Base-by-base conservation (phyloP, 202 grass and related monocot species). In the Brachypodium distachyon region DNA sequence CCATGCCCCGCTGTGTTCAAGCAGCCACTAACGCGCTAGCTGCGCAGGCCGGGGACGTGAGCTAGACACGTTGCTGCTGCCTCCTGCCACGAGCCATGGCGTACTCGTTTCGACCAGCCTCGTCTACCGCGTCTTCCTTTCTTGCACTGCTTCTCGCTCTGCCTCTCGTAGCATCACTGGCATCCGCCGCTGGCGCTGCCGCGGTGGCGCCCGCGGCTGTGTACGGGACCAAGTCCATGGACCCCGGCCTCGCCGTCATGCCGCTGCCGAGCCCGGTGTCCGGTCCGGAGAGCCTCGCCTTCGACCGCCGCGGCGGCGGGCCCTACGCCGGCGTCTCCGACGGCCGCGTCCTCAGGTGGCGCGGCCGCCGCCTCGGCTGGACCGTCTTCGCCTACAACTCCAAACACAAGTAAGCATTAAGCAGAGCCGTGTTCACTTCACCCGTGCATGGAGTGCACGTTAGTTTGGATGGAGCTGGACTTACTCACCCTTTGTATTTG, bases 261-360 rank as follows among this genome's bases (percentile, higher is more conserved):
- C 11, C 29, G 56, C 80, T 72, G 34, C 74, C 80, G 42, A 19
- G 7, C 42, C 43, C 84, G 17, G 80, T 55, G 33, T 82, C 77
- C 10, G 95, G 91, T 1, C 89, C 95, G 21, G 95, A 98, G 52
- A 98, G 91, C 81, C 89, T 97, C 29, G 87, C 57, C 52, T 97
- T 94, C 62, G 95, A 97, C 77, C 28, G 43, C n/a, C 68, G 27
- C 17, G 95, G 89, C 44, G 51, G 74, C 0, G 95, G 95, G 9
- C 91, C 91, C 3, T 94, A 97, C 79, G 84, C 91, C 5, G 95
- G 95, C 21, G 89, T 92, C 80, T 97, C 95, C 1, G 88, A 89
- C 71, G 91, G 95, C 25, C 73, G 91, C 61, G 58, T 97, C 40
- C 80, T 92, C 59, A 70, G 65, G 40, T 97, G 95, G 95, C 72